Evolutionary conservation across 2,329 filamentous ascomycete species (phyloP), one percentile per base, ranked within the genome.

Genomic region (Eutypella sp.): DNA sequence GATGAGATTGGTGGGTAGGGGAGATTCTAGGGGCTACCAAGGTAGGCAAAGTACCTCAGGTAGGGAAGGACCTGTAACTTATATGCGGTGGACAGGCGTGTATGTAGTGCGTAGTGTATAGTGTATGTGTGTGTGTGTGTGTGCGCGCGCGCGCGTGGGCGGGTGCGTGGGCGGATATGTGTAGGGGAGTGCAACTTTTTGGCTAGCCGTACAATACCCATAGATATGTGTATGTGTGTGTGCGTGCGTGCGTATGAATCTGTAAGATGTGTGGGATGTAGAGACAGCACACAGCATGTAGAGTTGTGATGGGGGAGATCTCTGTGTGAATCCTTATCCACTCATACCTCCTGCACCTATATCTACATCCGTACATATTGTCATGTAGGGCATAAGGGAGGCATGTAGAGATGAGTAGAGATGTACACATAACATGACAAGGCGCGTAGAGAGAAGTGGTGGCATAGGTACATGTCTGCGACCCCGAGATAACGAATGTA

Each of bases 1-100:
- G 51, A 55, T 48, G 43, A 54, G 57, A 57, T 57, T 57, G 58
- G 57, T 51, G 49, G 60, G 51, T 49, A 54, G 55, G 49, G 51
- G 54, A 48, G 49, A 49, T 46, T 44, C 53, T 46, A 47, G 47
- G 46, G 47, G 33, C 34, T 16, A 19, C n/a, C n/a, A 18, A 44
- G 41, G 31, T 23, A 38, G 25, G 31, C 19, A 37, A 15, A 15
- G 29, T 33, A 33, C 11, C 16, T 33, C 11, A 33, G 51, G 49
- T 47, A 55, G 53, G 53, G 53, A 42, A 52, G 47, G 52, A 51
- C 55, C 18, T 20, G 34, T 53, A 55, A 15, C 29, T n/a, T 33
- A n/a, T 44, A 52, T 56, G 47, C 44, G 47, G 43, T 40, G 24
- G 44, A 44, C 46, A 41, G 43, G 41, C 39, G 46, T 48, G 24